Base-by-base conservation (phyloP, 345 rosid genomes). In the Geranium rotundifolium region DNA sequence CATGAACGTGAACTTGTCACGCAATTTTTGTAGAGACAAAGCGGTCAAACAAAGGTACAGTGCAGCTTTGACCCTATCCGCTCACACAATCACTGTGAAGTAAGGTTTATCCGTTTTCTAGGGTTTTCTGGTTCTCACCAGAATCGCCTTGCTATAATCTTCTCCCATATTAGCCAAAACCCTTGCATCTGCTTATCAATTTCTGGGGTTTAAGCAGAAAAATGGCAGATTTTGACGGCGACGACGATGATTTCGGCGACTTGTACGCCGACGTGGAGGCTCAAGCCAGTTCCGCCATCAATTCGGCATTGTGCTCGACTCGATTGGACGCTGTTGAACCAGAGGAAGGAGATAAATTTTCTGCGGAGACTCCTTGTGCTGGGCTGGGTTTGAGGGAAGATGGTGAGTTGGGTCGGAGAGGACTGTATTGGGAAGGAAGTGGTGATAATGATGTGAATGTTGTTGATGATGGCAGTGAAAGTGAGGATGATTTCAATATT, bases 401-500 rank as follows among this genome's bases (percentile, higher is more conserved):
- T 34, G 41, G 41, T 34, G 41, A 34, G 7, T 34, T 34, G 41
- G 41, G 41, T 34, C 41, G 41, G 41, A 34, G 41, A 34, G 41
- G 10, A 34, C 41, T 34, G 41, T 1, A 8, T 34, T 34, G 41
- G 41, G 63, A 65, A 34, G 78, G 70, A 67, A 63, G 63, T 56
- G 67, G 19, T 50, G 41, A 49, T 50, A 68, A 19, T 17, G 54
- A 54, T 27, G 41, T 19, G 31, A 57, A 59, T 56, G 82, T 68
- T 50, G 75, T 52, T 12, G 67, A 56, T 5, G 73, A 66, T 9
- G 75, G 30, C 57, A 82, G 83, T 62, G 88, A 84, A 17, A 80
- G 87, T 57, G 89, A 86, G 9, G 90, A 80, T 65, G 90, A 86
- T 67, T 72, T 89, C 67, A 81, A 81, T 58, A 89, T 86, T 17